phyloP scores from a whole-genome alignment of 371 early-diverging fungal genomes.

The Syncephalastrum racemosum region DNA sequence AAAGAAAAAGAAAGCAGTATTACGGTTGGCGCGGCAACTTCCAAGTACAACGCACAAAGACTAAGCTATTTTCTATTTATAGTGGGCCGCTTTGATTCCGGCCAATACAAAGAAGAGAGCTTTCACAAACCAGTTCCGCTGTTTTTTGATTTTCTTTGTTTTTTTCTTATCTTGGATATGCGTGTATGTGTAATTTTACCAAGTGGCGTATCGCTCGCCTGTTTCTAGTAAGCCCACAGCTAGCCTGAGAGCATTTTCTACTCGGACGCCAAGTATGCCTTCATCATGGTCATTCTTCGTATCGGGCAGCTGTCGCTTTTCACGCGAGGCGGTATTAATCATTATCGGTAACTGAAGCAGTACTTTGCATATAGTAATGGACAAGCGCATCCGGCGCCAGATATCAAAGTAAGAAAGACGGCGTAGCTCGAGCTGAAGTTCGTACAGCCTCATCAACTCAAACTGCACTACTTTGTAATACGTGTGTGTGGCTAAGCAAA shows the following conservation, averaged over 20 bases:
- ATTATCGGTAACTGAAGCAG: conserved; percentile 60
- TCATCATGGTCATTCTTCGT: conserved; percentile 22
- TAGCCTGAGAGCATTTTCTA: conserved; percentile 53
- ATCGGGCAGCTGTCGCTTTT: conserved; percentile 24
- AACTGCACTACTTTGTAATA: conserved; percentile 62
- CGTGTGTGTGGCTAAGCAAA: conserved; percentile 51
- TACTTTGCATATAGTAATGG: conserved; percentile 56
- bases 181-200: conserved; percentile 14
- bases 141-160: too few species aligned
- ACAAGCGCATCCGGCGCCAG: conserved; percentile 56
- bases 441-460: conserved; percentile 60
- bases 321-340: conserved; percentile 44
- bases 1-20: conserved; percentile 6
- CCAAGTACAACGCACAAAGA: too few species aligned
- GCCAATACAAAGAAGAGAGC: too few species aligned
- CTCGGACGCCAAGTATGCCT: conserved; percentile 47
- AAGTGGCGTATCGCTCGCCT: conserved; percentile 51
- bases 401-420: conserved; percentile 59
- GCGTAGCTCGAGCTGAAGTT: conserved; percentile 59
- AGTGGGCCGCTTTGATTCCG: too few species aligned
- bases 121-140: too few species aligned
- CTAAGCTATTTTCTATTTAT: too few species aligned
- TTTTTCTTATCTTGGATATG: too few species aligned
- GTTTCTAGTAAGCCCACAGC: conserved; percentile 57
- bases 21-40: too few species aligned